Conservation (phyloP, 164 flowering plant genomes). For the Stephania japonica region DNA sequence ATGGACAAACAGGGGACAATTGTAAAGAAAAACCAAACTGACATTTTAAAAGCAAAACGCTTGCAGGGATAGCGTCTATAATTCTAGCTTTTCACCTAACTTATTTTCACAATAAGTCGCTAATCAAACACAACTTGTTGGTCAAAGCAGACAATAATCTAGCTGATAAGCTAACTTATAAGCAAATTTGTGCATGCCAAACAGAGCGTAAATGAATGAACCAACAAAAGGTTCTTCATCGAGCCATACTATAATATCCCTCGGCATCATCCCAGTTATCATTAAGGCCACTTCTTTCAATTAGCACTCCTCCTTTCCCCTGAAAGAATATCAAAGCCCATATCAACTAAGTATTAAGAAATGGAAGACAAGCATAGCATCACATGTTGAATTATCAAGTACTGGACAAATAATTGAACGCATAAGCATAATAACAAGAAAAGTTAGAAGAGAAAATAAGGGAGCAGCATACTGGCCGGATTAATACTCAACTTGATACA, state of each 20-base stretch:
- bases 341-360: not conserved
- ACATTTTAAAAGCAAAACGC: no score
- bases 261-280: slow-evolving; percentile 99
- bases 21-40: no score
- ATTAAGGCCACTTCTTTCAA: slow-evolving; percentile 79
- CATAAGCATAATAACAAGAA: not conserved
- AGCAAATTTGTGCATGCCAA: no score
- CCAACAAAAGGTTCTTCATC: not conserved
- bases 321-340: slow-evolving; percentile 15
- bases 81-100: no score
- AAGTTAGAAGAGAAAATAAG: not conserved
- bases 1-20: no score
- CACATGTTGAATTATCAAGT: not conserved
- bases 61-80: no score
- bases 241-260: slow-evolving; percentile 89
- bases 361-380: not conserved
- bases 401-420: not conserved
- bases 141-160: no score
- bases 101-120: no score
- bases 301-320: slow-evolving; percentile 72
- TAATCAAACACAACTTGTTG: no score
- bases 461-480: not conserved
- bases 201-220: not conserved
- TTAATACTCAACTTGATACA: not conserved
- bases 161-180: no score